Conservation (phyloP, 179 eudicot genomes). For the Beta corolliflora region DNA sequence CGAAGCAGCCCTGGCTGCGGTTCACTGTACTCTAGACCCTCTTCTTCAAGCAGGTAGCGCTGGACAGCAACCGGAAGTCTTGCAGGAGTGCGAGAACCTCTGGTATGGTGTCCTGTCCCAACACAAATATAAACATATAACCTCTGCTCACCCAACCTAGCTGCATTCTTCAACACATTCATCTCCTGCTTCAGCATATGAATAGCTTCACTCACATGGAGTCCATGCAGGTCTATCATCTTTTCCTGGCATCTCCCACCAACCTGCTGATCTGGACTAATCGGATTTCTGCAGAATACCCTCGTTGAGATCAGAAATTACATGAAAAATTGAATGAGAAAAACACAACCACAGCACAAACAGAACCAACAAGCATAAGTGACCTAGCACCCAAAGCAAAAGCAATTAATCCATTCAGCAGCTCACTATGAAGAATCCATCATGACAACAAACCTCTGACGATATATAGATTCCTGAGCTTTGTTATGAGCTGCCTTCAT, state of each 20-base stretch:
- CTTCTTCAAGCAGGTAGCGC: constrained; percentile 89
- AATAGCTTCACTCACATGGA: constrained; percentile 85
- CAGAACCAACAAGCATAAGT: neutral
- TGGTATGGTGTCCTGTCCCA: constrained; percentile 95
- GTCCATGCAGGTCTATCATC: constrained; percentile 92
- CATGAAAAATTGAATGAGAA: constrained; percentile 2
- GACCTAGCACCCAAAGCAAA: neutral
- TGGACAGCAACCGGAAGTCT: constrained; percentile 86
- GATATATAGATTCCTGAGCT: constrained; percentile 88
- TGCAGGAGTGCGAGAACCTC: constrained; percentile 86
- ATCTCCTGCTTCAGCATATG: constrained; percentile 77
- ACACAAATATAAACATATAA: constrained; percentile 76
- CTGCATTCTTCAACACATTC: constrained; percentile 56
- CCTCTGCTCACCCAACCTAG: constrained; percentile 69
- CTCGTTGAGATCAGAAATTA: constrained; percentile 14
- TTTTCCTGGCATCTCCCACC: constrained; percentile 68
- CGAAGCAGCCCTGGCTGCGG: constrained; percentile 93
- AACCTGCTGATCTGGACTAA: constrained; percentile 45
- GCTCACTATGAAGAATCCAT: constrained; percentile 10
- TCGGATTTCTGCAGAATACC: constrained; percentile 63
- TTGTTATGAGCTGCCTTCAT: constrained; percentile 95
- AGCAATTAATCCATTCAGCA: neutral
- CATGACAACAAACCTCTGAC: constrained; percentile 67
- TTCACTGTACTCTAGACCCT: constrained; percentile 84
- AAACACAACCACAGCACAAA: neutral